Evolutionary conservation across 345 rosid species (phyloP), one percentile per base, ranked within the genome.

Genomic region (Rubroshorea leprosula): DNA sequence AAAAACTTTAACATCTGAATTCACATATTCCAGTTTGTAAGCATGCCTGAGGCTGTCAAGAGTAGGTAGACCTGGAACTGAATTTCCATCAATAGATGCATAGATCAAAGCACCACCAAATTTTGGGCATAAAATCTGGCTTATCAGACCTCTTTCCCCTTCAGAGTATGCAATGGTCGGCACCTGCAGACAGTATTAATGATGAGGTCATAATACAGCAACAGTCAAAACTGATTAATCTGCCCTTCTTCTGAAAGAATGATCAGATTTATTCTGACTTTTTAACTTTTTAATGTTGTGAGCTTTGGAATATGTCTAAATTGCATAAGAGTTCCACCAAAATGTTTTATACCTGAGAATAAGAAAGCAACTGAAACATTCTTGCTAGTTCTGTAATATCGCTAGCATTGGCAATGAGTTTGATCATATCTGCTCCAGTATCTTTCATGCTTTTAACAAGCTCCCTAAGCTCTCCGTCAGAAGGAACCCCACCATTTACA

Each of bases 141-240:
- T 78, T 41, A 83, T 76, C 29, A 80, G 71, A 38, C 86, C 89
- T 49, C 84, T 78, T 65, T 80, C 90, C 24, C 82, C 84, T n/a
- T 50, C 63, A 13, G 81, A 69, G 52, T 74, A 78, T 26, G 84
- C 84, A 59, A 78, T 62, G 17, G 62, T 46, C 24, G 86, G 90
- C 51, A 74, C 66, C 86, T 79, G 67, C 61, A 52, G 50, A n/a
- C 25, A 18, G 27, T 19, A 46, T 26, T 12, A 35, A 35, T 18
- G 35, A 45, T 26, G 44, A 49, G 49, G 19, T 48, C 54, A 56
- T 26, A 41, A 21, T 26, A 22, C 17, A 18, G 55, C 20, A 23
- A 24, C 31, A 31, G 38, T 60, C 44, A 26, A 12, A 3, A 3
- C 18, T 19, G 53, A 20, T 21, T 16, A n/a, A 10, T 57, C 47